Evolutionary conservation across 495 filamentous ascomycete species (phyloP).

Genomic region (Amphirosellinia nigrospora): DNA sequence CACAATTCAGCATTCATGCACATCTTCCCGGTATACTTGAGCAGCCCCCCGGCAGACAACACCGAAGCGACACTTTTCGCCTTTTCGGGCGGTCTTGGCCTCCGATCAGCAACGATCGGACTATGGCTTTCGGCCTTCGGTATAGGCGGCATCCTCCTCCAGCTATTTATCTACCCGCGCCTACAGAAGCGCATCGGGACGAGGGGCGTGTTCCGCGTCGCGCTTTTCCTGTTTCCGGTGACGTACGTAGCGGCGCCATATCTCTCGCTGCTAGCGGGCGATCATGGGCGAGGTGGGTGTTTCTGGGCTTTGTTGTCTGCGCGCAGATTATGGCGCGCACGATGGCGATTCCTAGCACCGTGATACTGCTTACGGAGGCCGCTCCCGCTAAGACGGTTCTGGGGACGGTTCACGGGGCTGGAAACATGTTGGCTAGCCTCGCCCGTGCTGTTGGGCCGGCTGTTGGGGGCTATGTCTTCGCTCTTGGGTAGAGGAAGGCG

Average conservation of each 20-base stretch:
- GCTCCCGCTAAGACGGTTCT: slow-evolving; percentile 66
- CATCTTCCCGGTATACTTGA: slow-evolving; percentile 75
- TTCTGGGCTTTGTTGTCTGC: slow-evolving; percentile 67
- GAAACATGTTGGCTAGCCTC: slow-evolving; percentile 65
- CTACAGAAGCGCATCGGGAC: slow-evolving; percentile 68
- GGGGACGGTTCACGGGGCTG: slow-evolving; percentile 73
- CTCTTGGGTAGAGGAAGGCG: slow-evolving; percentile 64
- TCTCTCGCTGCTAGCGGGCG: slow-evolving; percentile 63
- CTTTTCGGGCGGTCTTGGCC: slow-evolving; percentile 75
- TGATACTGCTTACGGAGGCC: slow-evolving; percentile 73
- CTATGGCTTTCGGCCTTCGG: slow-evolving; percentile 73
- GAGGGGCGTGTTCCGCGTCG: slow-evolving; percentile 61
- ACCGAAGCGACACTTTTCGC: slow-evolving; percentile 58
- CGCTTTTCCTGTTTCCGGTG: slow-evolving; percentile 67
- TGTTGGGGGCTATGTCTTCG: slow-evolving; percentile 68
- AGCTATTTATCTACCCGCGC: slow-evolving; percentile 72
- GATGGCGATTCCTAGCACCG: slow-evolving; percentile 70
- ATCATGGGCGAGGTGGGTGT: slow-evolving; percentile 43
- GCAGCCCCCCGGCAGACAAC: slow-evolving; percentile 63
- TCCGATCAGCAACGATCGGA: slow-evolving; percentile 71
- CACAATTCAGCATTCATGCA: slow-evolving; percentile 79
- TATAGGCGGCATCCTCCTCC: slow-evolving; percentile 69
- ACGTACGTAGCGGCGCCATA: slow-evolving; percentile 73
- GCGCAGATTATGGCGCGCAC: slow-evolving; percentile 75
- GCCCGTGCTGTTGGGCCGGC: slow-evolving; percentile 70